Conservation (phyloP, 164 flowering plant genomes). For the Stephania cephalantha region DNA sequence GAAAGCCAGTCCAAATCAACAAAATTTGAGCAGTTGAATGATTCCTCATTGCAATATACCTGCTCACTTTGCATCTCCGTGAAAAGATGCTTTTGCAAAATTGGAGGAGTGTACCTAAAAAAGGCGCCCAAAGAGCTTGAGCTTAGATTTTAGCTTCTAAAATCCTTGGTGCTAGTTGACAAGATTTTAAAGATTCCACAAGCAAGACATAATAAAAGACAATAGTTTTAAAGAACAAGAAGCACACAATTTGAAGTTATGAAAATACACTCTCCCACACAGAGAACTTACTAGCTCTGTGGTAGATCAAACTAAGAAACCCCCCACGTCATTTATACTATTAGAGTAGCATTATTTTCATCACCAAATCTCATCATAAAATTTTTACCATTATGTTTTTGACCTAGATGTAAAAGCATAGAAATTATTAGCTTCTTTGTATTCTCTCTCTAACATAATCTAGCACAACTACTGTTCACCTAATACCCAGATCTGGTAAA, state of each 20-base stretch:
- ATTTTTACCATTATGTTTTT: neutral
- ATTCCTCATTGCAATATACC: slow-evolving; percentile 36
- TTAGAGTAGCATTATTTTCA: neutral
- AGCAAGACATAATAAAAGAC: neutral
- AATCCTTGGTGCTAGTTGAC: neutral
- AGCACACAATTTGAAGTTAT: neutral
- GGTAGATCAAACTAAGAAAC: neutral
- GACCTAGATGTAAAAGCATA: too few species aligned
- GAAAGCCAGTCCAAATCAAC: slow-evolving; percentile 82
- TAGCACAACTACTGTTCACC: too few species aligned
- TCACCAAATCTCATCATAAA: neutral
- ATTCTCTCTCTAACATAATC: too few species aligned
- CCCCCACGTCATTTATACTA: neutral
- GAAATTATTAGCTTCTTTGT: too few species aligned
- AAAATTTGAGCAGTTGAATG: slow-evolving; percentile 64
- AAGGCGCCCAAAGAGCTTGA: neutral
- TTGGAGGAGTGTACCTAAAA: slow-evolving; percentile 54
- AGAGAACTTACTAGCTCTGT: neutral
- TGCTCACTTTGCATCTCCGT: slow-evolving; percentile 34
- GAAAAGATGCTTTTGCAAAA: slow-evolving; percentile 43
- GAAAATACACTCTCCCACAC: neutral
- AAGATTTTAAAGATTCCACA: neutral
- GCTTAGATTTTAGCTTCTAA: neutral
- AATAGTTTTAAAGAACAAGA: neutral
- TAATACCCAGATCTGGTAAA: too few species aligned